Evolutionary conservation across 306 rosid species (phyloP).

Genomic region (Sechiopsis laciniata): DNA sequence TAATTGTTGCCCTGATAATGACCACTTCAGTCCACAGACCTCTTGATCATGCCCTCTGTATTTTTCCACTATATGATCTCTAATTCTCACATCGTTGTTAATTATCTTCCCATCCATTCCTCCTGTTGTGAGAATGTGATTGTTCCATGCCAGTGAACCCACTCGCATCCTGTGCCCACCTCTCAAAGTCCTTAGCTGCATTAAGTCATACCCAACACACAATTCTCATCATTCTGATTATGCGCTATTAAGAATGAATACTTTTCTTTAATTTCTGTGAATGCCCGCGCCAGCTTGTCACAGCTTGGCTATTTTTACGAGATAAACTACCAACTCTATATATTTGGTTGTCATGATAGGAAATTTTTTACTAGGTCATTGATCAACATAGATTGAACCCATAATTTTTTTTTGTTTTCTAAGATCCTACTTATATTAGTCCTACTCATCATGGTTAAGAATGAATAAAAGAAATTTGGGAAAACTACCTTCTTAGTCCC

Average conservation of each 20-base stretch:
- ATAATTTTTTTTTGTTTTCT: too few species aligned
- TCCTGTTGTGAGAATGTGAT: slow-evolving; percentile 65
- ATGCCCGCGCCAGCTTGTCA: too few species aligned
- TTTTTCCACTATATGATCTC: slow-evolving; percentile 56
- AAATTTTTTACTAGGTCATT: too few species aligned
- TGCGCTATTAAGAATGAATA: not conserved
- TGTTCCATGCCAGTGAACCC: slow-evolving; percentile 71
- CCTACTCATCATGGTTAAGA: too few species aligned
- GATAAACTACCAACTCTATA: too few species aligned
- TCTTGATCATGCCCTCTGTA: slow-evolving; percentile 69
- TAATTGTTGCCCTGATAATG: slow-evolving; percentile 59
- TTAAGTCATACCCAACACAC: slow-evolving; percentile 18
- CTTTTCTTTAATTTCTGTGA: too few species aligned
- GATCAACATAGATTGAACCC: too few species aligned
- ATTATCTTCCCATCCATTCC: slow-evolving; percentile 63
- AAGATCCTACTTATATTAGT: too few species aligned
- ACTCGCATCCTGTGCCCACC: slow-evolving; percentile 58
- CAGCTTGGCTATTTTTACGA: too few species aligned
- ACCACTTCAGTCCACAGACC: slow-evolving; percentile 77
- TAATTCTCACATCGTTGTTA: slow-evolving; percentile 61
- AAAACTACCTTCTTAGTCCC: too few species aligned
- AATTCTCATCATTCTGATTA: not conserved
- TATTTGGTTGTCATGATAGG: too few species aligned
- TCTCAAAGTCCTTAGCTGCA: slow-evolving; percentile 53
- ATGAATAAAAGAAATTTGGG: not conserved